phyloP scores from a whole-genome alignment of 169 alveolate genomes.

The Plasmodium inui region DNA sequence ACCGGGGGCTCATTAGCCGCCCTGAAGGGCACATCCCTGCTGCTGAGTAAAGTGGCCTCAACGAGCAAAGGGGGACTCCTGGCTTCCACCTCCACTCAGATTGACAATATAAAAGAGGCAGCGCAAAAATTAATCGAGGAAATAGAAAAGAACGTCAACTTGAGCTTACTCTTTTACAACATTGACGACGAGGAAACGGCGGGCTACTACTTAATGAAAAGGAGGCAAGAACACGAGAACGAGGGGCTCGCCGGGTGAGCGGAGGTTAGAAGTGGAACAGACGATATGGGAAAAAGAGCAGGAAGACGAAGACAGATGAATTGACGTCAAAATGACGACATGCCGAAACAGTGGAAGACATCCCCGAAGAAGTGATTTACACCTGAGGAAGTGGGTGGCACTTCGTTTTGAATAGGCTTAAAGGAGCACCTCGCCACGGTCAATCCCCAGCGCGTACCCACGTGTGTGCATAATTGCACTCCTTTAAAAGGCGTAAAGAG shows the following conservation, averaged over 20 bases:
- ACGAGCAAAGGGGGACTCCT: slow-evolving; percentile 54
- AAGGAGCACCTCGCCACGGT: background rate
- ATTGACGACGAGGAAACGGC: slow-evolving; percentile 75
- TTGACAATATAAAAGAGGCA: slow-evolving; percentile 70
- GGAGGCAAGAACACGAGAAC: slow-evolving; percentile 59
- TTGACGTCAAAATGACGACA: background rate
- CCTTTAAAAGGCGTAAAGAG: background rate
- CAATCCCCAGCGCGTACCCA: background rate
- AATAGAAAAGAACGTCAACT: slow-evolving; percentile 63
- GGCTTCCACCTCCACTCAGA: slow-evolving; percentile 73
- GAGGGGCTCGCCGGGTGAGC: background rate
- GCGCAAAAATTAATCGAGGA: slow-evolving; percentile 74
- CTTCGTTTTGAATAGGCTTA: background rate
- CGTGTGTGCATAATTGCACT: background rate
- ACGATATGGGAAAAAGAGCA: background rate
- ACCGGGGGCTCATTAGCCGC: slow-evolving; percentile 77
- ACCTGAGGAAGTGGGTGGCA: background rate
- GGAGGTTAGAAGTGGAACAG: background rate
- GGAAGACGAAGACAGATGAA: background rate
- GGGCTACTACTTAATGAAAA: slow-evolving; percentile 69
- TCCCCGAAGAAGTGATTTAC: background rate
- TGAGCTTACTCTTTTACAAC: slow-evolving; percentile 58
- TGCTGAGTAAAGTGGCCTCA: slow-evolving; percentile 72
- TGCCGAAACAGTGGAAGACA: background rate
- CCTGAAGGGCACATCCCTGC: slow-evolving; percentile 55